phyloP scores from a whole-genome alignment of 805 yeast species.

The Barnettozyma sp. region DNA sequence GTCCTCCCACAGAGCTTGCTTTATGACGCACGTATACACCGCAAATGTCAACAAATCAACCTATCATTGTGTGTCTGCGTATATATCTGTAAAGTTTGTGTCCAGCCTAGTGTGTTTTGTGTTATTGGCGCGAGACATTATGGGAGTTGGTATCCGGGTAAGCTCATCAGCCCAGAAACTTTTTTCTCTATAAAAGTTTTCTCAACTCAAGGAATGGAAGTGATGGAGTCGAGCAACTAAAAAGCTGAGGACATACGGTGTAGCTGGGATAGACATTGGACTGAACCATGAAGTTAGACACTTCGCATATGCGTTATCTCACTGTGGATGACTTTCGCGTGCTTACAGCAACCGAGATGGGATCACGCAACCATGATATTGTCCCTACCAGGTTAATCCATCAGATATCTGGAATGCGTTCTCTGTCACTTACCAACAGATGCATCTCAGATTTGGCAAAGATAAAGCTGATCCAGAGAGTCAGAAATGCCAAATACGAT shows the following conservation, averaged over 20 bases:
- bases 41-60: no score
- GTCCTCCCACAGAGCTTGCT: no score
- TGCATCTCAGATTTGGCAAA: conserved; percentile 85
- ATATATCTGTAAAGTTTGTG: no score
- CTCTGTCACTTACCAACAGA: conserved; percentile 69
- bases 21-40: no score
- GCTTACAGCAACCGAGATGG: conserved; percentile 82
- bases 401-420: conserved; percentile 69
- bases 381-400: conserved; percentile 86
- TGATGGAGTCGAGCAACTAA: no score
- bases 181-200: no score
- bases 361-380: conserved; percentile 87
- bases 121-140: no score
- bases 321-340: conserved; percentile 88
- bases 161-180: conserved; percentile 3
- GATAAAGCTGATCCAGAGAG: conserved; percentile 63
- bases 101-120: not conserved
- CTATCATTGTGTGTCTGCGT: no score
- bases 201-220: no score
- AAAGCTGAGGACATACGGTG: no score
- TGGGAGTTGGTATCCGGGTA: no score
- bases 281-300: conserved; percentile 80
- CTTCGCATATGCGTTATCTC: conserved; percentile 88
- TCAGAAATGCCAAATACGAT: conserved; percentile 90
- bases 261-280: no score